Evolutionary conservation across 2,329 filamentous ascomycete genomes (phyloP).

Genomic region (Phyllosticta paracitricarpa): DNA sequence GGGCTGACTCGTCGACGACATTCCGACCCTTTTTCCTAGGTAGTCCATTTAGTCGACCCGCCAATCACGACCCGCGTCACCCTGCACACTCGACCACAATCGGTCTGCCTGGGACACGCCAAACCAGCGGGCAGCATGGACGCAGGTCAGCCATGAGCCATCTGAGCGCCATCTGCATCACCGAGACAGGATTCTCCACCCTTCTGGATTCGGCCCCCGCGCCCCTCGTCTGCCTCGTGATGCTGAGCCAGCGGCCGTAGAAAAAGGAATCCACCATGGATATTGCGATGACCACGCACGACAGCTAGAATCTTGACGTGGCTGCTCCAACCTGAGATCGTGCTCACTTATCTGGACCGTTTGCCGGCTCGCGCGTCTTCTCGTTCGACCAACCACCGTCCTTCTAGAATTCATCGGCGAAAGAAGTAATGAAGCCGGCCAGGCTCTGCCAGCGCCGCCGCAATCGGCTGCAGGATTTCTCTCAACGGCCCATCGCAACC

Average conservation of each 20-base stretch:
- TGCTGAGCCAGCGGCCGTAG: not conserved
- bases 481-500: not conserved
- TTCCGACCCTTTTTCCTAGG: not conserved
- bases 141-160: not conserved
- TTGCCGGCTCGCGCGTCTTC: not conserved
- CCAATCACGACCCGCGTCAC: not conserved
- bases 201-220: not conserved
- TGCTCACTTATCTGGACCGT: not conserved
- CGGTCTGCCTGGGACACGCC: not conserved
- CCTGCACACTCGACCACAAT: not conserved
- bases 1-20: not conserved
- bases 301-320: not conserved
- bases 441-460: not conserved
- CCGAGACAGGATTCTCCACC: not conserved
- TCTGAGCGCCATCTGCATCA: not conserved
- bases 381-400: not conserved
- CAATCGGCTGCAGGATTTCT: not conserved
- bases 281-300: not conserved
- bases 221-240: not conserved
- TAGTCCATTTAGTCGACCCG: not conserved
- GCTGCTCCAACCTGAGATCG: not conserved
- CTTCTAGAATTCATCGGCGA: not conserved
- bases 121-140: not conserved
- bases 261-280: not conserved
- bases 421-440: not conserved